A percentile compares a stretch with the other conserved stretches of the same genome.
Evolutionary conservation across 2,329 filamentous ascomycete species (phyloP).

Genomic region (Orbilia ellipsospora): DNA sequence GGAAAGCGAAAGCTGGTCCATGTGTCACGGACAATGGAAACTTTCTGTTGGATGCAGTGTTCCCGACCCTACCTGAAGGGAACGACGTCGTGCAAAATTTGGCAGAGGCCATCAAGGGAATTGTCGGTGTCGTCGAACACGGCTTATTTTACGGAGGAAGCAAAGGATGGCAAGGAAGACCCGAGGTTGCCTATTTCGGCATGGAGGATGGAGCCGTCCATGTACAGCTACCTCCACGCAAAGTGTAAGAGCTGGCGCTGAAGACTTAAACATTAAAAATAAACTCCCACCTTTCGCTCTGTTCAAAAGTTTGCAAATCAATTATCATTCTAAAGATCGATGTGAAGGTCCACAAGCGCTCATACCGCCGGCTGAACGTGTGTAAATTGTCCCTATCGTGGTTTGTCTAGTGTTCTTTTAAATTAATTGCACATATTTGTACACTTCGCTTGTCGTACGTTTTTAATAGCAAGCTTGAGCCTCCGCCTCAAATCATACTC

Average conservation of each 20-base stretch:
- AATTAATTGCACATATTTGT: no score
- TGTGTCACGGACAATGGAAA: conserved; percentile 87
- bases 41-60: conserved; percentile 88
- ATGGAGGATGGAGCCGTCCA: conserved; percentile 78
- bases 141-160: conserved; percentile 81
- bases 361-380: no score
- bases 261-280: not conserved
- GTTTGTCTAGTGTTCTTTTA: no score
- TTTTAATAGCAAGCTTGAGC: no score
- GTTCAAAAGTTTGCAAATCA: no score
- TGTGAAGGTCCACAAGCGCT: no score
- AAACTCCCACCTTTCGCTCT: no score
- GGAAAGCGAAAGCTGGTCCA: conserved; percentile 81
- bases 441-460: no score
- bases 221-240: no score
- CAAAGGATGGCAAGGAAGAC: conserved; percentile 82
- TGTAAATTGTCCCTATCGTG: no score
- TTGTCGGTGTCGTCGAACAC: conserved; percentile 89
- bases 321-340: no score
- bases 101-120: conserved; percentile 78
- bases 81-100: conserved; percentile 77
- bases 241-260: not conserved
- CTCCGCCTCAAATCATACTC: no score
- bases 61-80: conserved; percentile 69
- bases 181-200: conserved; percentile 93